Evolutionary conservation across 2,329 filamentous ascomycete genomes (phyloP).

Genomic region (Rutstroemia sp.): DNA sequence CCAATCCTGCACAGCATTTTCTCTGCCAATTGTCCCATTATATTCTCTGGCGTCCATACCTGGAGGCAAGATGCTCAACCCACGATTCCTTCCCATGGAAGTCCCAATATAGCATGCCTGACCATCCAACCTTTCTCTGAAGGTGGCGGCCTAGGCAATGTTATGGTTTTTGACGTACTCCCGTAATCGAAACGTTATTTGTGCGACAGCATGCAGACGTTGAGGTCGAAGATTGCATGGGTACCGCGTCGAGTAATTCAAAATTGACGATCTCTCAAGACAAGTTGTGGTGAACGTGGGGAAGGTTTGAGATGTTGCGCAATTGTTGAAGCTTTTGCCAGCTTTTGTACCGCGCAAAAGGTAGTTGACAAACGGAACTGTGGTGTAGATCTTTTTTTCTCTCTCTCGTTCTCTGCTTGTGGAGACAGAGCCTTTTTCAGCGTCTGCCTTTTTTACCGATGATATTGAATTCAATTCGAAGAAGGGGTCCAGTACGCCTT

Average conservation of each 20-base stretch:
- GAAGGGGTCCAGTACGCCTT: constrained; percentile 9
- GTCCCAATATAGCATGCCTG: constrained; percentile 16
- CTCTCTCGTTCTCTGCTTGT: background rate
- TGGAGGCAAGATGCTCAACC: constrained; percentile 36
- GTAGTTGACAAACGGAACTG: background rate
- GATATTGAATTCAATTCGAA: constrained; percentile 9
- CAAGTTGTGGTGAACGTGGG: constrained; percentile 7
- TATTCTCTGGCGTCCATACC: constrained; percentile 40
- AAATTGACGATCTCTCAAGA: constrained; percentile 2
- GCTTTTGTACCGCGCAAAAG: constrained; percentile 7
- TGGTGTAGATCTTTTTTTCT: background rate
- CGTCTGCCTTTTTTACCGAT: background rate
- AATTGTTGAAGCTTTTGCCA: constrained; percentile 9
- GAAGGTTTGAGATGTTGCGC: constrained; percentile 7
- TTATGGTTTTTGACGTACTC: background rate
- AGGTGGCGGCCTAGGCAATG: background rate
- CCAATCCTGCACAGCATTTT: constrained; percentile 25
- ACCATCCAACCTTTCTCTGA: constrained; percentile 5
- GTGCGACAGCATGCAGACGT: constrained; percentile 6
- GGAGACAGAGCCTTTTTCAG: constrained; percentile 3
- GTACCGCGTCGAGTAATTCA: constrained; percentile 1
- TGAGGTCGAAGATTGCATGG: constrained; percentile 7
- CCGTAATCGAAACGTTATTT: constrained; percentile 1
- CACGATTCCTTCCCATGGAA: constrained; percentile 23
- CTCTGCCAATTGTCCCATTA: constrained; percentile 28